Percentiles rank a stretch among this genome's conserved stretches.
phyloP scores from a whole-genome alignment of 2,329 filamentous ascomycete species.

The Dactylella cylindrospora region DNA sequence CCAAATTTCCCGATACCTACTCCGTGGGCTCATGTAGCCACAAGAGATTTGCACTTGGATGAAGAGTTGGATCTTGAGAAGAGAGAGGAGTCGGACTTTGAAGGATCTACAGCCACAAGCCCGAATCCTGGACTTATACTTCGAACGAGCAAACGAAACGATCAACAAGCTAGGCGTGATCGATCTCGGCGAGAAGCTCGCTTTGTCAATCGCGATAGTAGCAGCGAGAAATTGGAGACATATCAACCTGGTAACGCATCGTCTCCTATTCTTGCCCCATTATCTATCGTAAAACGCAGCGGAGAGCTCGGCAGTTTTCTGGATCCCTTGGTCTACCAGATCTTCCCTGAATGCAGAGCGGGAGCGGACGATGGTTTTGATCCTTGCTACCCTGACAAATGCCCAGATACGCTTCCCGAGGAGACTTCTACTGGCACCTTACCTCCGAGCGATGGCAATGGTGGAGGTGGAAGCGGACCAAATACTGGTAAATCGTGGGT shows the following conservation, averaged over 20 bases:
- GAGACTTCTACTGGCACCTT: neutral
- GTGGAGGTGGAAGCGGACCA: neutral
- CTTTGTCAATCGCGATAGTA: neutral
- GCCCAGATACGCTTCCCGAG: neutral
- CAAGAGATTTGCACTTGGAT: neutral
- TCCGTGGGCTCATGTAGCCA: neutral
- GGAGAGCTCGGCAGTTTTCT: neutral
- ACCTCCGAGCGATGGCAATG: neutral
- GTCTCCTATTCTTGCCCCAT: neutral
- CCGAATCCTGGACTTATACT: too few relatives aligned
- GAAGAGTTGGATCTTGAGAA: too few relatives aligned
- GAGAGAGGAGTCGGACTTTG: too few relatives aligned
- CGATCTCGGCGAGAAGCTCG: neutral
- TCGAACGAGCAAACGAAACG: neutral
- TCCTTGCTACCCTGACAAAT: neutral
- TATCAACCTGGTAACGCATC: too few relatives aligned
- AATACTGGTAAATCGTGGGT: neutral
- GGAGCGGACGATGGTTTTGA: neutral
- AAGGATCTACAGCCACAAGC: too few relatives aligned
- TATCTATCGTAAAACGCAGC: neutral
- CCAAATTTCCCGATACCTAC: neutral
- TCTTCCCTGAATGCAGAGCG: neutral
- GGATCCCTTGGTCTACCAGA: constrained; percentile 1
- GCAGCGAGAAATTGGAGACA: too few relatives aligned
- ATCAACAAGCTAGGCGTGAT: neutral